These are phyloP conservation scores for Salix arbutifolia DNA, from an alignment of 345 rosid species.

Conservation along the genomic window DNA sequence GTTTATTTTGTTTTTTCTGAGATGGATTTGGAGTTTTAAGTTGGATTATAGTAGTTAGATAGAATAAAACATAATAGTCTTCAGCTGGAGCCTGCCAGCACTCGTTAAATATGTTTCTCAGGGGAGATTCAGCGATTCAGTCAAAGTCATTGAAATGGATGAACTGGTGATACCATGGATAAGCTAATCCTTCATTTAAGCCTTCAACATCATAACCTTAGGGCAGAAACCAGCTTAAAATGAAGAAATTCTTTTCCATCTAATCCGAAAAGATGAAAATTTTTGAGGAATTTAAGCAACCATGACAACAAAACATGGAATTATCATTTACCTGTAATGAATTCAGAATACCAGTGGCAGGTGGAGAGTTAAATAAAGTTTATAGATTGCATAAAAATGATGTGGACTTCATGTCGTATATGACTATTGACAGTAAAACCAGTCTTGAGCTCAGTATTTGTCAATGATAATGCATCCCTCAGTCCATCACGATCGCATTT, in stretches of 20 bases:
- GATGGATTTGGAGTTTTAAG: neutral
- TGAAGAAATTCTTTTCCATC: neutral
- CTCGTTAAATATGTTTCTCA: neutral
- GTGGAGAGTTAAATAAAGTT: neutral
- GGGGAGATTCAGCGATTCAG: conserved; percentile 63
- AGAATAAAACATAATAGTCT: neutral
- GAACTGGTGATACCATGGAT: neutral
- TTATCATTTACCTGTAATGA: neutral
- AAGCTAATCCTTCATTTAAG: neutral
- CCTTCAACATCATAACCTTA: neutral
- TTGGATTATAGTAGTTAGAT: neutral
- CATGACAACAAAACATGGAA: neutral
- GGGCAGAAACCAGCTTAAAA: neutral
- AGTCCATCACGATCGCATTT: neutral
- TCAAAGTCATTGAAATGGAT: conserved; percentile 19
- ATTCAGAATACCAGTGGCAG: neutral
- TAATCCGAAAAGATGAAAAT: neutral
- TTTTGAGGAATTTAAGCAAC: neutral
- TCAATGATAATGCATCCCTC: neutral
- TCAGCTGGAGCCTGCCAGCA: neutral
- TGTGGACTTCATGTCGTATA: neutral
- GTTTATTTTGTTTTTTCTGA: neutral
- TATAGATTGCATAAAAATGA: neutral
- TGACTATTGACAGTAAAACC: neutral
- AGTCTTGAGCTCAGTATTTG: neutral